These are phyloP conservation scores for Decorospora gaudefroyi DNA, from an alignment of 2,329 filamentous ascomycete genomes.

Conservation along the genomic window DNA sequence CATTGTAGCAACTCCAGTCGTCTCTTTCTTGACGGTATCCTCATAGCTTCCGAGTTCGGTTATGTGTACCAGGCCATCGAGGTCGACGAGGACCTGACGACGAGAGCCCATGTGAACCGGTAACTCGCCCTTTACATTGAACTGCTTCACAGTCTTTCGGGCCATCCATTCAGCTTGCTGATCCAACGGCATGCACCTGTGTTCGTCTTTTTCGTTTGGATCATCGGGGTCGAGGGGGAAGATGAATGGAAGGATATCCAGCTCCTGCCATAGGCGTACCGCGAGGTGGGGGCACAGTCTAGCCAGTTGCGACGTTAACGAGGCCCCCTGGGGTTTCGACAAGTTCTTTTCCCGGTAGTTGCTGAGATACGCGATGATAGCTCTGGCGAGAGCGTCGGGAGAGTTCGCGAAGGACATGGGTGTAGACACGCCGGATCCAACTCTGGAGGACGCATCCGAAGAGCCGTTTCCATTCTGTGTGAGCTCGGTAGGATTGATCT, in stretches of 20 bases:
- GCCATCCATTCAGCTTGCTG: constrained; percentile 83
- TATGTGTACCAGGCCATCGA: constrained; percentile 65
- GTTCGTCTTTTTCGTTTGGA: constrained; percentile 29
- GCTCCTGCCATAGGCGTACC: constrained; percentile 72
- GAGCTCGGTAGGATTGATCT: constrained; percentile 49
- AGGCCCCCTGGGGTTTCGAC: constrained; percentile 75
- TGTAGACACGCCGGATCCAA: constrained; percentile 17
- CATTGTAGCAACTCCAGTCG: constrained; percentile 69
- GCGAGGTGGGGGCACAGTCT: constrained; percentile 67
- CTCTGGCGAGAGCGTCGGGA: constrained; percentile 55
- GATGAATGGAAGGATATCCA: constrained; percentile 75
- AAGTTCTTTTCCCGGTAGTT: constrained; percentile 67
- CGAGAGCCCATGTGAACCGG: constrained; percentile 5
- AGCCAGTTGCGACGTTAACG: constrained; percentile 65
- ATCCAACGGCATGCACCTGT: constrained; percentile 66
- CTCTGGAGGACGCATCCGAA: constrained; percentile 10
- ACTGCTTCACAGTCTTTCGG: constrained; percentile 69
- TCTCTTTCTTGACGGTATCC: constrained; percentile 59
- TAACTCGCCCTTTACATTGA: constrained; percentile 13
- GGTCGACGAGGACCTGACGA: constrained; percentile 58
- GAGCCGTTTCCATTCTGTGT: background rate
- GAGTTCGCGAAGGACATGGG: constrained; percentile 16
- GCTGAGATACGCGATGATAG: constrained; percentile 61
- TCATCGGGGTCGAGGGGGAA: constrained; percentile 47
- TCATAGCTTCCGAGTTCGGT: constrained; percentile 62